Conservation (phyloP, 2,329 filamentous ascomycete species). For the Sclerotiophoma versabilis region DNA sequence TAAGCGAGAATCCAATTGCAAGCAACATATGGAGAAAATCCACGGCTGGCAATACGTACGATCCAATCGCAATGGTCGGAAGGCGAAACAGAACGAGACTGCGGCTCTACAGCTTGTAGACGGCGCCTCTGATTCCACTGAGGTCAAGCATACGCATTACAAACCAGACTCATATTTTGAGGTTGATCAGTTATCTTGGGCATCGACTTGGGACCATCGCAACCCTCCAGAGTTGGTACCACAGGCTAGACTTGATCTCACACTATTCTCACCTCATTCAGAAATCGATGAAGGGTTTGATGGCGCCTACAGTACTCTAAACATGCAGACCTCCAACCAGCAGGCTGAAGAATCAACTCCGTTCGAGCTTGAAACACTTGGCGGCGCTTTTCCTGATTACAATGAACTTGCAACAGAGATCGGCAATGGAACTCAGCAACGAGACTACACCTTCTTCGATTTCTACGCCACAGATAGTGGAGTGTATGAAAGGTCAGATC, state of each 20-base stretch:
- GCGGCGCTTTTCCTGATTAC: slow-evolving; percentile 48
- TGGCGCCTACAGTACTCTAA: slow-evolving; percentile 52
- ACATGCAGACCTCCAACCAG: slow-evolving; percentile 40
- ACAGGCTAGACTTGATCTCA: slow-evolving; percentile 70
- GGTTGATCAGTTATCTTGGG: too few species aligned
- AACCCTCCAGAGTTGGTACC: slow-evolving; percentile 68
- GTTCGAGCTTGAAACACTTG: slow-evolving; percentile 51
- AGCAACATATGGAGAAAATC: slow-evolving; percentile 98
- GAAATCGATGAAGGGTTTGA: slow-evolving; percentile 69
- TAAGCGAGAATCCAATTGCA: slow-evolving; percentile 95
- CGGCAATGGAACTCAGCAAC: slow-evolving; percentile 22
- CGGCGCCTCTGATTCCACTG: too few species aligned
- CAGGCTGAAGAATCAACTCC: slow-evolving; percentile 68
- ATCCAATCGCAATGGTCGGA: slow-evolving; percentile 82
- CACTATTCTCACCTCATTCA: slow-evolving; percentile 73
- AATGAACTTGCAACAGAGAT: slow-evolving; percentile 46
- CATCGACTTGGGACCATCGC: too few species aligned
- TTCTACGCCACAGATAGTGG: too few species aligned
- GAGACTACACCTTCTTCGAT: slow-evolving; percentile 42
- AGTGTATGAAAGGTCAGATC: too few species aligned
- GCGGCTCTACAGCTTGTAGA: too few species aligned
- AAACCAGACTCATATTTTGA: too few species aligned
- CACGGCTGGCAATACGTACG: slow-evolving; percentile 91
- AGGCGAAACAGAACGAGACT: slow-evolving; percentile 44
- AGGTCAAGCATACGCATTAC: too few species aligned